A percentile compares a stretch with the other conserved stretches of the same genome.
Evolutionary conservation across 2,329 filamentous ascomycete species (phyloP).

Genomic region (Magnaporthiopsis rhizophila): DNA sequence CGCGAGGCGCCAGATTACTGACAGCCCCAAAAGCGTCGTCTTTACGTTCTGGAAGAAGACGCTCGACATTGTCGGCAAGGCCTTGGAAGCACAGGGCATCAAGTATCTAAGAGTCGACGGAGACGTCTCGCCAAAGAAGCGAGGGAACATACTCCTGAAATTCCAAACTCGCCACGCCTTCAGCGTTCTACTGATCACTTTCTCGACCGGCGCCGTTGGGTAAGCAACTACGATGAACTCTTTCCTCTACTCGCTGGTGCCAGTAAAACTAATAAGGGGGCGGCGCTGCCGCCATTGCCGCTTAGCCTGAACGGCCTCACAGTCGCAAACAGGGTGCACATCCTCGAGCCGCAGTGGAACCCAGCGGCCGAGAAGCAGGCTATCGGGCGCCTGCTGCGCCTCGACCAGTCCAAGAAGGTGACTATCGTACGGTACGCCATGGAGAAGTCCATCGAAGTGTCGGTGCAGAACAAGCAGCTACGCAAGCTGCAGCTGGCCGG

Average conservation of each 20-base stretch:
- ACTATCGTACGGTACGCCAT: slow-evolving; percentile 11
- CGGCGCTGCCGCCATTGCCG: background rate
- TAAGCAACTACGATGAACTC: no score
- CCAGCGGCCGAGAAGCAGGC: slow-evolving; percentile 13
- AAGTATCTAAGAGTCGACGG: background rate
- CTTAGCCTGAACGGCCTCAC: slow-evolving; percentile 8
- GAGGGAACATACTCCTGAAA: background rate
- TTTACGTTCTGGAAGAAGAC: slow-evolving; percentile 3
- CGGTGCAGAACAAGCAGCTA: background rate
- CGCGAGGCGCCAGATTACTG: background rate
- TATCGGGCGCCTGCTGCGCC: slow-evolving; percentile 12
- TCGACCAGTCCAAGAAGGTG: slow-evolving; percentile 10
- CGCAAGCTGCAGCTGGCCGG: background rate
- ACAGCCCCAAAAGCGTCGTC: background rate
- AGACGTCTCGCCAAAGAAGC: background rate
- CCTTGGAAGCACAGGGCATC: background rate
- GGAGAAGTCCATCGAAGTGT: slow-evolving; percentile 11
- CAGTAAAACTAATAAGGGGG: background rate
- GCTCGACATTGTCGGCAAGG: background rate
- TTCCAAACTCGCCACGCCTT: background rate
- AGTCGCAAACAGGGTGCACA: slow-evolving; percentile 17
- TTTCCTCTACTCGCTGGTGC: background rate
- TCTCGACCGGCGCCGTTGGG: background rate
- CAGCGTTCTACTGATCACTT: background rate
- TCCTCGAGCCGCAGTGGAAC: slow-evolving; percentile 14